These are phyloP conservation scores for Mycosarcoma mackinlayi DNA, from an alignment of 1,284 basidiomycete genomes.

Conservation along the genomic window DNA sequence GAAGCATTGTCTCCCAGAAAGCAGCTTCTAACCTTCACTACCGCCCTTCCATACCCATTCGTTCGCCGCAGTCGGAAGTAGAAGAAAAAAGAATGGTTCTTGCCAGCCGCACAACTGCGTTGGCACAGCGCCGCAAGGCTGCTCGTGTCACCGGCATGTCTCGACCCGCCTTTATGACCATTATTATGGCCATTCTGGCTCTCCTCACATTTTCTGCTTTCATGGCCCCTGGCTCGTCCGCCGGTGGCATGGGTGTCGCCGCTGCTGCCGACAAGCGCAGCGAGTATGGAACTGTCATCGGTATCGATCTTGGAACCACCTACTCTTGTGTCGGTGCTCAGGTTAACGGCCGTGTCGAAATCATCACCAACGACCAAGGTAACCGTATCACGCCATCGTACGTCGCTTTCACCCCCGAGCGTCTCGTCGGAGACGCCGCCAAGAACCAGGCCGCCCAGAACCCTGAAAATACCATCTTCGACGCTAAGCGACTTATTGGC, in stretches of 20 bases:
- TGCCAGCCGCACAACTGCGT: constrained; percentile 39
- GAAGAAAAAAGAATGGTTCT: constrained; percentile 34
- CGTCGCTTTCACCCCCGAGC: constrained; percentile 73
- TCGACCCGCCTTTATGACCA: constrained; percentile 50
- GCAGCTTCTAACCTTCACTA: constrained; percentile 7
- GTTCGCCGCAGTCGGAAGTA: constrained; percentile 33
- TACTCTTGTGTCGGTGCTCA: constrained; percentile 77
- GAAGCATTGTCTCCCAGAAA: background rate
- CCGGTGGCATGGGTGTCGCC: constrained; percentile 58
- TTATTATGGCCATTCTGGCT: constrained; percentile 59
- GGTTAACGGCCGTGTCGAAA: constrained; percentile 73
- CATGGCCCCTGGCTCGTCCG: constrained; percentile 43
- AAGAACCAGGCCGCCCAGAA: constrained; percentile 78
- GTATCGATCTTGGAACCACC: constrained; percentile 76
- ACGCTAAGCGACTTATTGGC: constrained; percentile 93
- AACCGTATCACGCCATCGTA: constrained; percentile 69
- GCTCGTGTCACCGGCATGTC: constrained; percentile 44
- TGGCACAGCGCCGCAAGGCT: constrained; percentile 44
- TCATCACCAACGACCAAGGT: constrained; percentile 71
- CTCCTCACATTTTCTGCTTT: constrained; percentile 56
- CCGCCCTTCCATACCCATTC: background rate
- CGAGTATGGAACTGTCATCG: constrained; percentile 88
- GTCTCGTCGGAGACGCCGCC: constrained; percentile 77
- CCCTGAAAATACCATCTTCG: constrained; percentile 89
- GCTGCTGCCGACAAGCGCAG: constrained; percentile 62